These are phyloP conservation scores for Fraxinus albicans DNA, from an alignment of 305 asterid genomes.

Conservation along the genomic window DNA sequence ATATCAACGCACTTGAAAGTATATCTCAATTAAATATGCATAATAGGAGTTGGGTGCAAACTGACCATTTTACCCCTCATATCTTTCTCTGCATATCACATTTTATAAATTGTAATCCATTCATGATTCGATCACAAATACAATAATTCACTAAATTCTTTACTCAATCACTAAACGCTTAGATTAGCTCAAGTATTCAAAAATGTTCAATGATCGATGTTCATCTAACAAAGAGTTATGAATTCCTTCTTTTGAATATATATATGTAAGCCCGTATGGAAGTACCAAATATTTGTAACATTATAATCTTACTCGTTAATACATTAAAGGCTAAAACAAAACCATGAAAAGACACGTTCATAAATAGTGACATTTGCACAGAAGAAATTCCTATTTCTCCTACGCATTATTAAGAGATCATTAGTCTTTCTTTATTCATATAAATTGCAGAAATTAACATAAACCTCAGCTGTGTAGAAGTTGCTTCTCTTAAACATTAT, in stretches of 20 bases:
- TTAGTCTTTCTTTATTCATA: background rate
- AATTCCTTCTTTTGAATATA: no score
- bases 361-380: background rate
- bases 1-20: no score
- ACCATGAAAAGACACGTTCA: background rate
- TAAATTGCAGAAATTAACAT: background rate
- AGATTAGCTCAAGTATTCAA: background rate
- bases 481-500: conserved; percentile 8
- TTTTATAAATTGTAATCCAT: no score
- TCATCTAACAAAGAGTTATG: no score
- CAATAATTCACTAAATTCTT: background rate
- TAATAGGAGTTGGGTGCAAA: background rate
- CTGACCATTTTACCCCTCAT: background rate
- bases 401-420: background rate
- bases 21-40: background rate
- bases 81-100: no score
- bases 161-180: background rate
- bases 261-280: background rate
- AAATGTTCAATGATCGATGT: background rate
- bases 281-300: background rate
- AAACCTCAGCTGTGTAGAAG: background rate
- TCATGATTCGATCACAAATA: background rate
- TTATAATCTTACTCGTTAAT: background rate
- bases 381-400: background rate
- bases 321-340: no score